Base-by-base conservation (phyloP, 805 yeast species). In the Nematodospora valgi region DNA sequence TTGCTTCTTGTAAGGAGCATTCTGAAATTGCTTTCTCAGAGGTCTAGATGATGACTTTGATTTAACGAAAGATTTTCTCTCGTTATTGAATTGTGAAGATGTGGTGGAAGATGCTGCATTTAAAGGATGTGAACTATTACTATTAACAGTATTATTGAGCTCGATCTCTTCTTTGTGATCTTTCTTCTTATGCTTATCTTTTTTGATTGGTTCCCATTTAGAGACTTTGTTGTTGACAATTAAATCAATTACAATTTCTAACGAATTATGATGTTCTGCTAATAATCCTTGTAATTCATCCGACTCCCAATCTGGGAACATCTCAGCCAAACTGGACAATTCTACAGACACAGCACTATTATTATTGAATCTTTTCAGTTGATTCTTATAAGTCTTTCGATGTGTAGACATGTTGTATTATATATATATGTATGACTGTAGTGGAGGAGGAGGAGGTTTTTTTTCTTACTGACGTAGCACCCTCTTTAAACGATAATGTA, bases 191-290 rank as follows among this genome's bases (percentile, higher is more conserved):
- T 72, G 69, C 39, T 74, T 76, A 59, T 80, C 83, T 30, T 84
- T 84, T 61, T 80, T 81, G 44, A 86, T 95, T 49, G 89, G 93
- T 56, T 87, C 97, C 96, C 98, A 91, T 62, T 84, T 86, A 47
- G 83, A 74, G 24, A 86, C 94, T 51, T 84, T 83, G 46, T 96
- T 95, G 43, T 87, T 85, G 38, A 94, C 81, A 61, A 93, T 89
- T 59, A 87, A 81, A 54, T 83, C 89, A 45, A 86, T 82, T 45
- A 93, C 86, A 28, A 76, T 72, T 54, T 83, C 94, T 47, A 88
- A 69, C 55, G 84, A 88, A 44, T 79, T 71, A 70, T 48, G 58
- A 51, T 82, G 76, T 62, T 93, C 98, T 39, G 71, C 70, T 48
- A 89, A 78, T 40, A 87, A 78, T 35, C 82, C 76, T 30, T 70